phyloP scores from a whole-genome alignment of 345 rosid species.

The Cardamine chenopodiifolia region DNA sequence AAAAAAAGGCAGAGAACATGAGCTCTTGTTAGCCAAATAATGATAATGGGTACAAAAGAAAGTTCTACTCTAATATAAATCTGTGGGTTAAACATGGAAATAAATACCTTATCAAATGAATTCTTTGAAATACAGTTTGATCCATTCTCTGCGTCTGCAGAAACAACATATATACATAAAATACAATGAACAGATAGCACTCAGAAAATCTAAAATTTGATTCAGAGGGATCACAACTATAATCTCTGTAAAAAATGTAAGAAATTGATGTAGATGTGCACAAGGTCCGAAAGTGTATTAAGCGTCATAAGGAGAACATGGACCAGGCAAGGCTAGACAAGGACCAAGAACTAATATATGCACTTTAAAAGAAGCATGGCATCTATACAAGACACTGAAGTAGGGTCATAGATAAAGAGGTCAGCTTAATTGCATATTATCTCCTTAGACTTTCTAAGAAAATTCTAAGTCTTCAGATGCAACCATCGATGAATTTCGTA shows the following conservation, averaged over 20 bases:
- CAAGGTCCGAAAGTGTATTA: background rate
- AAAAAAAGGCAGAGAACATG: constrained; percentile 13
- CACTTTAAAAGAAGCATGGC: background rate
- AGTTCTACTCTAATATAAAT: background rate
- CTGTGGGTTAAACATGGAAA: background rate
- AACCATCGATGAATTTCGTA: background rate
- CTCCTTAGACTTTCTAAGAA: constrained; percentile 3
- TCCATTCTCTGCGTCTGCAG: constrained; percentile 34
- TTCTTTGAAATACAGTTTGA: constrained; percentile 28
- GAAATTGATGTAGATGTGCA: background rate
- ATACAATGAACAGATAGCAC: background rate
- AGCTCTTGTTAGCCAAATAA: constrained; percentile 3
- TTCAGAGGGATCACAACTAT: background rate
- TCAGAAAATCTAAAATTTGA: background rate
- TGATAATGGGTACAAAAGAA: background rate
- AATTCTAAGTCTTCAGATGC: background rate
- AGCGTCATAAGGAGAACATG: constrained; percentile 1
- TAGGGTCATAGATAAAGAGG: background rate
- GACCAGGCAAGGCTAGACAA: background rate
- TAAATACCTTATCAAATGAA: constrained; percentile 36
- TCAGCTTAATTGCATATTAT: background rate
- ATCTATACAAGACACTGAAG: background rate
- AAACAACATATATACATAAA: constrained; percentile 21
- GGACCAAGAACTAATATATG: background rate
- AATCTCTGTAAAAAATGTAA: background rate